These are phyloP conservation scores for Puya raimondii DNA, from an alignment of 176 grass and related monocot genomes.

Conservation along the genomic window DNA sequence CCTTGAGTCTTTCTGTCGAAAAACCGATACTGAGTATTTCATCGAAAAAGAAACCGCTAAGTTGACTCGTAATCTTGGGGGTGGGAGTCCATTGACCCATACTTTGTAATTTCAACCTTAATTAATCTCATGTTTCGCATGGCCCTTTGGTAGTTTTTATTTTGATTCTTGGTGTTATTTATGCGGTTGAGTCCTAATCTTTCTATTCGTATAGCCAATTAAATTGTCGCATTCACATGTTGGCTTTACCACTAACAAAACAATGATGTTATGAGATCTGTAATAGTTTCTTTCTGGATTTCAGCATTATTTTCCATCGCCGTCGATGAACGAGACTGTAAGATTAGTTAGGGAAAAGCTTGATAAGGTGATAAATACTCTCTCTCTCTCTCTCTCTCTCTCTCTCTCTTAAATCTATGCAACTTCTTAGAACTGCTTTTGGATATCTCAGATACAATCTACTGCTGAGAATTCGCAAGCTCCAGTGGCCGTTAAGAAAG, in stretches of 20 bases:
- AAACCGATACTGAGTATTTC: too few species aligned
- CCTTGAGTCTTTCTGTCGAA: too few species aligned
- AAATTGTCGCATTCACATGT: not conserved
- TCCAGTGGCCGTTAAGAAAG: slow-evolving; percentile 51
- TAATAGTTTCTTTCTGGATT: not conserved
- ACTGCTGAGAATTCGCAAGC: slow-evolving; percentile 17
- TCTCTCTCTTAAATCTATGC: not conserved
- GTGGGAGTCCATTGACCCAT: too few species aligned
- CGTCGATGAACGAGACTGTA: slow-evolving; percentile 73
- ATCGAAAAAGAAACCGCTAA: too few species aligned
- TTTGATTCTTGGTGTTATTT: not conserved
- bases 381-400: not conserved
- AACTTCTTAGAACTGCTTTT: not conserved
- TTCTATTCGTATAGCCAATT: not conserved
- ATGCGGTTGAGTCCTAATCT: not conserved
- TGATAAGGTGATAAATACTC: slow-evolving; percentile 39
- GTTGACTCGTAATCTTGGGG: too few species aligned
- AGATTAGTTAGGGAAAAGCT: slow-evolving; percentile 68
- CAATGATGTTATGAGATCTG: not conserved
- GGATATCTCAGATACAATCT: slow-evolving; percentile 63
- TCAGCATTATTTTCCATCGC: slow-evolving; percentile 81
- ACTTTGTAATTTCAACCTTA: too few species aligned
- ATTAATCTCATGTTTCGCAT: too few species aligned
- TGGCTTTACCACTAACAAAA: not conserved
- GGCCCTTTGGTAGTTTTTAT: too few species aligned